Percentiles rank a stretch among this genome's conserved stretches.
Evolutionary conservation across 2,329 filamentous ascomycete species (phyloP).

Genomic region (Moelleriella libera): DNA sequence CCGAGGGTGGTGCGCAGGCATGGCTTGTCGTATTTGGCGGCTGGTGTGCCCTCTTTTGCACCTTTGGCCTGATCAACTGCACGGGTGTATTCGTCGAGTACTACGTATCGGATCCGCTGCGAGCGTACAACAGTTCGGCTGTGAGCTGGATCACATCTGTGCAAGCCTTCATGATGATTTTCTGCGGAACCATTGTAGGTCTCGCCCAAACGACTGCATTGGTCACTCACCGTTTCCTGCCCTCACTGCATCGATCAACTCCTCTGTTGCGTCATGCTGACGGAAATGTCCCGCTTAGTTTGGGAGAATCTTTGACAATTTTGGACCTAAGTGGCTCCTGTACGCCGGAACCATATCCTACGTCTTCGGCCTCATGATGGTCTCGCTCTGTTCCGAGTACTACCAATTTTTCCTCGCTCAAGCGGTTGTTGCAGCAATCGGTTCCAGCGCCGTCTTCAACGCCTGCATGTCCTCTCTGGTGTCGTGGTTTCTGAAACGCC

Average conservation of each 20-base stretch:
- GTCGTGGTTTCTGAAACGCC: slow-evolving; percentile 37
- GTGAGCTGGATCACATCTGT: slow-evolving; percentile 47
- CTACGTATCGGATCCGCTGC: slow-evolving; percentile 35
- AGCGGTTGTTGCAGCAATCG: slow-evolving; percentile 24
- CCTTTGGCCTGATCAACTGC: slow-evolving; percentile 28
- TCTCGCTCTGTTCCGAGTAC: slow-evolving; percentile 29
- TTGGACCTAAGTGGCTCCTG: slow-evolving; percentile 46
- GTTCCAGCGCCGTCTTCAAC: slow-evolving; percentile 28
- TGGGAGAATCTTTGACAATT: slow-evolving; percentile 50
- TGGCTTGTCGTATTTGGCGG: slow-evolving; percentile 41
- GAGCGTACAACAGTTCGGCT: slow-evolving; percentile 30
- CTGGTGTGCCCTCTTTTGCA: slow-evolving; percentile 28
- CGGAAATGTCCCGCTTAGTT: slow-evolving; percentile 22
- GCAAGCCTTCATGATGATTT: slow-evolving; percentile 32
- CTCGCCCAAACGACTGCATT: neutral
- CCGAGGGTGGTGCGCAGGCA: slow-evolving; percentile 42
- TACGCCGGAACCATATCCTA: slow-evolving; percentile 38
- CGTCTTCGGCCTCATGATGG: slow-evolving; percentile 52
- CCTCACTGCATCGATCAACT: neutral
- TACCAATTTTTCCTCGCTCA: slow-evolving; percentile 28
- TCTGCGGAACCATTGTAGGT: slow-evolving; percentile 32
- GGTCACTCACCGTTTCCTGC: no score
- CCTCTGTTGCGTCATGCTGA: neutral
- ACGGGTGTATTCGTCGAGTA: slow-evolving; percentile 45
- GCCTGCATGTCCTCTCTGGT: slow-evolving; percentile 25